phyloP scores from a whole-genome alignment of 371 early-diverging fungal genomes.

The Neoconidiobolus thromboides region DNA sequence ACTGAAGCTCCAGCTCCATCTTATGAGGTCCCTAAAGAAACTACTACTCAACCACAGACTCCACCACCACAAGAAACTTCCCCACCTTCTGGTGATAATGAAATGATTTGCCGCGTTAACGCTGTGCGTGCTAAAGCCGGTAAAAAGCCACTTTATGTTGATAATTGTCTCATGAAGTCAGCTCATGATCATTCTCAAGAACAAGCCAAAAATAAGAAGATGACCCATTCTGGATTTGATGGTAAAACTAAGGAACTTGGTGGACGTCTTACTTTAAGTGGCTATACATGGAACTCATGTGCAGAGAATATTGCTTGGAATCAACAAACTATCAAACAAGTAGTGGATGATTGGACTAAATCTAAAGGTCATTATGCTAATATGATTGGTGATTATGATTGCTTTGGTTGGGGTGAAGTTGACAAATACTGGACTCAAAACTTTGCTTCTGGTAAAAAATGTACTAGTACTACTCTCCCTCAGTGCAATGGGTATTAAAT shows the following conservation, averaged over 20 bases:
- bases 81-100: background rate
- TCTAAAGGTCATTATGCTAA: slow-evolving; percentile 10
- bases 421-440: background rate
- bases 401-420: background rate
- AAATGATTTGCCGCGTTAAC: background rate
- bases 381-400: slow-evolving; percentile 1
- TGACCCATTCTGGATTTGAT: background rate
- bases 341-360: slow-evolving; percentile 7
- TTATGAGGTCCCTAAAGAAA: no score
- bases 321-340: background rate
- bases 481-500: no score
- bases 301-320: slow-evolving; percentile 5
- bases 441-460: background rate
- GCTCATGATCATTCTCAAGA: background rate
- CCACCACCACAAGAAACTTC: no score
- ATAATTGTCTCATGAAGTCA: background rate
- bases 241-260: background rate
- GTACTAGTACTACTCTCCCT: background rate
- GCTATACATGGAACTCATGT: background rate
- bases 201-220: background rate
- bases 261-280: background rate
- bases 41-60: no score
- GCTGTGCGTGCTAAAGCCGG: background rate
- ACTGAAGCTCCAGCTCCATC: no score
- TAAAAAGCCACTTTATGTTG: background rate